These are phyloP conservation scores for Wickerhamomyces strasburgensis DNA, from an alignment of 805 yeast species.

Conservation along the genomic window DNA sequence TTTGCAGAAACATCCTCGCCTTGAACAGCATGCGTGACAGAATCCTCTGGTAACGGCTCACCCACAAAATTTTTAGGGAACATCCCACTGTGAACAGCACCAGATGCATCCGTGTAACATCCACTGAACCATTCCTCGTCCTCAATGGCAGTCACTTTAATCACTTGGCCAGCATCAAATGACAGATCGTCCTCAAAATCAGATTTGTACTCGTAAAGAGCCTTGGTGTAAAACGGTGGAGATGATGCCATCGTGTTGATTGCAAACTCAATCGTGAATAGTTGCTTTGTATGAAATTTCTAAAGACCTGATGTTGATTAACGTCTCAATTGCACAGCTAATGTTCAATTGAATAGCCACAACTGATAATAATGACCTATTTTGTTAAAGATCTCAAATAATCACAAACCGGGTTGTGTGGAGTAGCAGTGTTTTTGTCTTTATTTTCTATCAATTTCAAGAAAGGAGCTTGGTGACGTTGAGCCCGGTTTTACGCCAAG, in stretches of 20 bases:
- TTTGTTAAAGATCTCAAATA: no score
- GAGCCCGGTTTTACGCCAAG: neutral
- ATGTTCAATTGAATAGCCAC: no score
- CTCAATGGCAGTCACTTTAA: conserved; percentile 72
- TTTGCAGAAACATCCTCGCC: neutral
- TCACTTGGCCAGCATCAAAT: conserved; percentile 61
- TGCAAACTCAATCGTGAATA: no score
- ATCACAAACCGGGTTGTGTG: no score
- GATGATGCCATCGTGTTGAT: no score
- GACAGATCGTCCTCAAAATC: conserved; percentile 82
- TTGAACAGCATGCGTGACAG: no score
- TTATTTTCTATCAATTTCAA: no score
- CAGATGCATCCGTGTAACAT: conserved; percentile 38
- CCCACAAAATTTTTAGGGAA: conserved; percentile 84
- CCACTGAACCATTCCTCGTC: conserved; percentile 95
- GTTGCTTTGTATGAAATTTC: no score
- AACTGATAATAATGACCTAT: no score
- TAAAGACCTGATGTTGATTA: no score
- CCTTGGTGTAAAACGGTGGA: conserved; percentile 62
- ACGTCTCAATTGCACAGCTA: no score
- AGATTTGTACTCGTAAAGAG: conserved; percentile 61
- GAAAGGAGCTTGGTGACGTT: neutral
- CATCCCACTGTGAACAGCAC: conserved; percentile 56
- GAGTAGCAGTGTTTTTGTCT: neutral
- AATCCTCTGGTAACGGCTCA: conserved; percentile 9